Base-by-base conservation (phyloP, 306 rosid species). In the Fagus crenata region DNA sequence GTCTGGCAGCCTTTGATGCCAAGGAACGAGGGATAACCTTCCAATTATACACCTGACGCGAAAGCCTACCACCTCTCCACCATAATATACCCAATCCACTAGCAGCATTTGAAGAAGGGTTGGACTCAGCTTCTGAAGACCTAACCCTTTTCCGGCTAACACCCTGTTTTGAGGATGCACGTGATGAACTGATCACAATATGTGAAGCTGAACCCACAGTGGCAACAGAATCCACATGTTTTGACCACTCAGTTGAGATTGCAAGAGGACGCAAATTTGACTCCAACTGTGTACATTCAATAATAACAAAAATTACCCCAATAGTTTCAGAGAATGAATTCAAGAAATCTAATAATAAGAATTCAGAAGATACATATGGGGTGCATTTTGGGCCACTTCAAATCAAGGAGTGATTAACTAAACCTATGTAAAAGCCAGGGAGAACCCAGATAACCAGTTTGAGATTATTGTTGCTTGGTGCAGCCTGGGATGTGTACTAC, bases 61-160 rank as follows among this genome's bases (percentile, higher is more conserved):
- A 92, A 85, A 92, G 87, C 84, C 86, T 85, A 73, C 97, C 99
- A 71, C 99, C 99, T 89, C 99, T 90, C 97, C 97, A 91, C 99
- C 99, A 95, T 71, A 83, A 90, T 76, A 86, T 83, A 71, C 89
- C 91, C 87, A 95, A 84, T 74, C 97, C 97, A 88, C 93, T 73
- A 55, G 85, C 71, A 46, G 87, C 71, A 73, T 85, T 88, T 75
- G 90, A 86, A 80, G 97, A 81, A 72, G 91, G 87, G 71, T 80
- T 90, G 39, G 91, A 74, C 75, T 89, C 93, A 59, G 1, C 76
- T 82, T 92, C 97, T 43, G 90, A 85, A 81, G 71, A 71, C 85
- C 88, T 87, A 81, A 80, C 84, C 88, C 87, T 89, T 83, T 88
- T 95, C 81, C 82, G 91, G 73, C 86, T 88, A 75, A 87, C 78